Conservation (phyloP, 1,284 basidiomycete species). For the Apiotrichum brassicae region DNA sequence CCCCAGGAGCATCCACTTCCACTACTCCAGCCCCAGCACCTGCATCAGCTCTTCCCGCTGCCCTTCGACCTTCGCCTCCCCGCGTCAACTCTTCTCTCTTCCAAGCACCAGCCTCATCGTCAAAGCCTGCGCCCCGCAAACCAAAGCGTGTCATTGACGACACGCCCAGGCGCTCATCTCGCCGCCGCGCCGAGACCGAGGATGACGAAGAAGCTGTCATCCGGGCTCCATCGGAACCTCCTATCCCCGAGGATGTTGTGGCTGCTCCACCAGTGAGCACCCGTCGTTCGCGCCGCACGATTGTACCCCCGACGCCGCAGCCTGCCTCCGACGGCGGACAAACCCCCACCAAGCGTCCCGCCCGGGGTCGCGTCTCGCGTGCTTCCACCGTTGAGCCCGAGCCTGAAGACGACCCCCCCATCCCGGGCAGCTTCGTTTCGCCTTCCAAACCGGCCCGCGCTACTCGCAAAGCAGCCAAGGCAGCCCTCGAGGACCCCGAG, state of each 20-base stretch:
- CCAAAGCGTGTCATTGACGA: constrained; percentile 32
- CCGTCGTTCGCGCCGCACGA: constrained; percentile 2
- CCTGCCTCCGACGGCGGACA: too few relatives aligned
- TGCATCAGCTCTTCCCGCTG: constrained; percentile 9
- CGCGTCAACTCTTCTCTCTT: constrained; percentile 24
- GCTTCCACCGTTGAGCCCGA: constrained; percentile 8
- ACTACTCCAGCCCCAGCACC: too few relatives aligned
- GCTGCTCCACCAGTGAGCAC: not conserved
- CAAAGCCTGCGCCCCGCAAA: constrained; percentile 9
- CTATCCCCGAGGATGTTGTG: constrained; percentile 13
- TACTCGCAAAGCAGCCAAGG: constrained; percentile 25
- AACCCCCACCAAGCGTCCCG: not conserved
- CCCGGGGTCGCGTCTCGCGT: constrained; percentile 5
- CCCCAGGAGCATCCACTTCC: too few relatives aligned
- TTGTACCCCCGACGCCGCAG: not conserved
- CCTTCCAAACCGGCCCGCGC: not conserved
- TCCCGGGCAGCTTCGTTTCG: constrained; percentile 7
- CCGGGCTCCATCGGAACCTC: constrained; percentile 14
- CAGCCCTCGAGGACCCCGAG: constrained; percentile 21
- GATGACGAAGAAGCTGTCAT: not conserved
- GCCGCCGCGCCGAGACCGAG: not conserved
- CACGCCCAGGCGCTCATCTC: constrained; percentile 12
- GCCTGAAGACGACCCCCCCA: constrained; percentile 8
- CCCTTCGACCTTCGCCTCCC: constrained; percentile 13
- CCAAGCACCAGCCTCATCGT: constrained; percentile 15